Conservation (phyloP, 1,284 basidiomycete genomes). For the Ceratobasidium sp. region DNA sequence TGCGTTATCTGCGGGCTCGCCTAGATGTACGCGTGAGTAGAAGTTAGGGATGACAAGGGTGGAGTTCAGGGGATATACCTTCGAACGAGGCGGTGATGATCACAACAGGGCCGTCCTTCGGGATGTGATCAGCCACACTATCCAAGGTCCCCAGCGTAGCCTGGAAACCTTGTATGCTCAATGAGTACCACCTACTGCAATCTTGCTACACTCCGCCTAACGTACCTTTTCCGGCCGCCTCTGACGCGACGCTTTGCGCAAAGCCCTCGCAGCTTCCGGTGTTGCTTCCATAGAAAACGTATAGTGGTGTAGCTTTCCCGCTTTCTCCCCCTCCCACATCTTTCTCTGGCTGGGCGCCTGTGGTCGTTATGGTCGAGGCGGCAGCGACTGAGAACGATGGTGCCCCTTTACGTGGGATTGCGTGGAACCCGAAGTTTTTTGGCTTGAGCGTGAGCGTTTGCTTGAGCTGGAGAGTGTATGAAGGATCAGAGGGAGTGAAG, state of each 20-base stretch:
- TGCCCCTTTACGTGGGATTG: constrained; percentile 51
- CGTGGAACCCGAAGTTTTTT: constrained; percentile 53
- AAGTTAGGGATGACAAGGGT: background rate
- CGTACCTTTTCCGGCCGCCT: constrained; percentile 43
- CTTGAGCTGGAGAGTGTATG: constrained; percentile 53
- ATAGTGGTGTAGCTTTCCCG: background rate
- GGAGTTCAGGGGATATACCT: constrained; percentile 54
- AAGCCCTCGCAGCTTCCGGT: constrained; percentile 47
- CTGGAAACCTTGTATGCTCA: constrained; percentile 32
- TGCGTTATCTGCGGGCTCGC: constrained; percentile 65
- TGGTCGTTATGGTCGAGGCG: background rate
- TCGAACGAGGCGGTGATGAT: constrained; percentile 69
- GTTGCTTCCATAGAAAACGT: constrained; percentile 47
- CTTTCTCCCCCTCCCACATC: background rate
- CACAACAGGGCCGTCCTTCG: constrained; percentile 64
- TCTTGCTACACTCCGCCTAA: constrained; percentile 11
- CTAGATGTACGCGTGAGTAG: constrained; percentile 47
- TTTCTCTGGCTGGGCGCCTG: constrained; percentile 40
- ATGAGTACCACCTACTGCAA: no score
- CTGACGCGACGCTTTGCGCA: constrained; percentile 41
- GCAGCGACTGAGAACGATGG: constrained; percentile 6
- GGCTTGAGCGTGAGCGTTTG: constrained; percentile 56
- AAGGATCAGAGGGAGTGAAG: constrained; percentile 52
- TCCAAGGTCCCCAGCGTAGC: background rate
- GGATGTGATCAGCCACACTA: constrained; percentile 54